Evolutionary conservation across 192 early-diverging fungal species (phyloP).

Genomic region (Bifiguratus adelaidae): DNA sequence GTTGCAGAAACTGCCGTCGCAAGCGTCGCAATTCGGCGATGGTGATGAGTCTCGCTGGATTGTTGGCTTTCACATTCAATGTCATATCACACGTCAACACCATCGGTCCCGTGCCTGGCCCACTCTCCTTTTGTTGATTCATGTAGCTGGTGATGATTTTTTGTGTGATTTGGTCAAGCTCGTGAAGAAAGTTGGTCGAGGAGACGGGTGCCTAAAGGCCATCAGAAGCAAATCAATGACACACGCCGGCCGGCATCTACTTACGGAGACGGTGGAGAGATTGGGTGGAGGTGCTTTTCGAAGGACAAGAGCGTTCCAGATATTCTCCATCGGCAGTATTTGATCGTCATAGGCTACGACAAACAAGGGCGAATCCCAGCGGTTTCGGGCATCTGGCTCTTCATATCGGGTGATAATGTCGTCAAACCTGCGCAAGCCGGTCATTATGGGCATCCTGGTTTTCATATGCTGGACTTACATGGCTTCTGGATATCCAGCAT

Average conservation of each 20-base stretch:
- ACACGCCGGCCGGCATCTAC: background rate
- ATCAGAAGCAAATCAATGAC: background rate
- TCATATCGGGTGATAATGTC: conserved; percentile 83
- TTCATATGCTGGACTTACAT: conserved; percentile 19
- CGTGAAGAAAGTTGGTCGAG: conserved; percentile 85
- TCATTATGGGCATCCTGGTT: background rate
- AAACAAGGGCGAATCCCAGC: conserved; percentile 97
- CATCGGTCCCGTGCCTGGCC: conserved; percentile 31
- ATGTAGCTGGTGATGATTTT: conserved; percentile 69
- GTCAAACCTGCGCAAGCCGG: conserved; percentile 41
- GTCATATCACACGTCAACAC: too few species aligned
- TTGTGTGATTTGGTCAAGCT: conserved; percentile 76
- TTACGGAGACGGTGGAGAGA: conserved; percentile 72
- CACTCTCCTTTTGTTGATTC: conserved; percentile 63
- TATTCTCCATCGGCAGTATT: conserved; percentile 47
- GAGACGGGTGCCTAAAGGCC: conserved; percentile 63
- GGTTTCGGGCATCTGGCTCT: conserved; percentile 81
- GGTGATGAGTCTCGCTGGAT: conserved; percentile 67
- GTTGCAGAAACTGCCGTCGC: conserved; percentile 70
- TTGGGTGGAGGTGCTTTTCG: conserved; percentile 70
- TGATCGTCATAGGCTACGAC: conserved; percentile 68
- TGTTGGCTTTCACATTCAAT: conserved; percentile 18
- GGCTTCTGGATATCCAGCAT: conserved; percentile 27
- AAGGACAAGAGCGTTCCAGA: conserved; percentile 68
- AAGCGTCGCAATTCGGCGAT: conserved; percentile 72